Evolutionary conservation across 148 eudicot genomes (phyloP).

Genomic region (Talinum fruticosum): DNA sequence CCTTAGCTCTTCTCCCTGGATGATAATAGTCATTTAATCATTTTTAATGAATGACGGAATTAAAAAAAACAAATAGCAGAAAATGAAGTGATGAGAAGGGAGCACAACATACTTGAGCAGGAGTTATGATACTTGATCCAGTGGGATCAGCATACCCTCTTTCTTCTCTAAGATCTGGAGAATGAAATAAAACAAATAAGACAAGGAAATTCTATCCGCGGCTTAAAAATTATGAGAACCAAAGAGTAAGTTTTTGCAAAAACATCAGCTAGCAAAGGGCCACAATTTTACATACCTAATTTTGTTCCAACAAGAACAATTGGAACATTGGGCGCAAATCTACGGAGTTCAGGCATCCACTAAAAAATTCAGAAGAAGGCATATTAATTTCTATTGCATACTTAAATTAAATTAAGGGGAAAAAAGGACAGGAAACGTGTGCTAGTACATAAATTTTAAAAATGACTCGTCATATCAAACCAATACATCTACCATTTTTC

Average conservation of each 20-base stretch:
- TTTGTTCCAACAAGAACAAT: constrained; percentile 97
- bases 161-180: constrained; percentile 82
- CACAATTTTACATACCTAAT: constrained; percentile 50
- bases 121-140: constrained; percentile 62
- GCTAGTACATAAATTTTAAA: not conserved
- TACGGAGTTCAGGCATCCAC: constrained; percentile 99
- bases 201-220: not conserved
- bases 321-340: constrained; percentile 95
- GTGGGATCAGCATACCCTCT: constrained; percentile 78
- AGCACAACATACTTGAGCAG: constrained; percentile 59
- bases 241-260: not conserved
- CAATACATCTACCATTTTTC: not conserved
- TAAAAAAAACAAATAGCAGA: not conserved
- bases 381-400: constrained; percentile 1
- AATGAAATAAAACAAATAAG: not conserved
- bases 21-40: not conserved
- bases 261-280: constrained; percentile 1
- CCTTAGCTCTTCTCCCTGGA: constrained; percentile 91
- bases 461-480: constrained; percentile 11
- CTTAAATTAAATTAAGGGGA: not conserved
- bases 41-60: no score
- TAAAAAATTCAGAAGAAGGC: constrained; percentile 29
- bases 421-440: not conserved
- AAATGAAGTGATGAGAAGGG: not conserved
- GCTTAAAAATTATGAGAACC: not conserved